Percentiles rank a stretch among this genome's conserved stretches.
phyloP scores from a whole-genome alignment of 2,329 filamentous ascomycete species.

The Thelonectria discophora region DNA sequence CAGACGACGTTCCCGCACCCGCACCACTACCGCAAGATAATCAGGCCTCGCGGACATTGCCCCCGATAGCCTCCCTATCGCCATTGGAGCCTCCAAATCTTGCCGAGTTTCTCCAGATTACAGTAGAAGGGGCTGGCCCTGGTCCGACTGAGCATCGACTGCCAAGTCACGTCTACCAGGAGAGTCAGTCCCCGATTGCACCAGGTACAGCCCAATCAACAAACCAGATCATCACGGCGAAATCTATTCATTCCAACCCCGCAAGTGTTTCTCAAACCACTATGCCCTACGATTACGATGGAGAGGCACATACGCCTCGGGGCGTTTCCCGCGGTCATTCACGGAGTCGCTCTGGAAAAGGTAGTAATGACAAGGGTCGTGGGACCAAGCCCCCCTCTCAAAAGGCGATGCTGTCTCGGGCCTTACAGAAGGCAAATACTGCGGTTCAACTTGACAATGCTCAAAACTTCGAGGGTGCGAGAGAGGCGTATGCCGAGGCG shows the following conservation, averaged over 20 bases:
- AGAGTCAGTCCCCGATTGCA: constrained; percentile 42
- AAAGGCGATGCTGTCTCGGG: constrained; percentile 96
- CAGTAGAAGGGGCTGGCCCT: constrained; percentile 42
- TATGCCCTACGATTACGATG: constrained; percentile 47
- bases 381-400: constrained; percentile 70
- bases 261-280: constrained; percentile 22
- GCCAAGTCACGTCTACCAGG: constrained; percentile 37
- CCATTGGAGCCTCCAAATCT: constrained; percentile 37
- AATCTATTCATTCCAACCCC: constrained; percentile 28
- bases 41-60: constrained; percentile 34
- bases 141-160: constrained; percentile 37
- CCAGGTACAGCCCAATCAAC: constrained; percentile 26
- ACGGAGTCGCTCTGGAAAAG: constrained; percentile 45
- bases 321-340: constrained; percentile 48
- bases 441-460: constrained; percentile 96
- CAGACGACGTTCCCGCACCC: constrained; percentile 22
- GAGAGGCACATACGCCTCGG: constrained; percentile 41
- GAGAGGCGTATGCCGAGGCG: constrained; percentile 90
- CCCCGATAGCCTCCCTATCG: constrained; percentile 38
- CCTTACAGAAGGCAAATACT: constrained; percentile 93
- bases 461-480: constrained; percentile 90
- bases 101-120: constrained; percentile 34
- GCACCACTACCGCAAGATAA: constrained; percentile 24
- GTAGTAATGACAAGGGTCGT: constrained; percentile 46
- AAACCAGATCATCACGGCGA: constrained; percentile 30